Base-by-base conservation (phyloP, 371 early-diverging fungal genomes). In the Mortierella sp. region DNA sequence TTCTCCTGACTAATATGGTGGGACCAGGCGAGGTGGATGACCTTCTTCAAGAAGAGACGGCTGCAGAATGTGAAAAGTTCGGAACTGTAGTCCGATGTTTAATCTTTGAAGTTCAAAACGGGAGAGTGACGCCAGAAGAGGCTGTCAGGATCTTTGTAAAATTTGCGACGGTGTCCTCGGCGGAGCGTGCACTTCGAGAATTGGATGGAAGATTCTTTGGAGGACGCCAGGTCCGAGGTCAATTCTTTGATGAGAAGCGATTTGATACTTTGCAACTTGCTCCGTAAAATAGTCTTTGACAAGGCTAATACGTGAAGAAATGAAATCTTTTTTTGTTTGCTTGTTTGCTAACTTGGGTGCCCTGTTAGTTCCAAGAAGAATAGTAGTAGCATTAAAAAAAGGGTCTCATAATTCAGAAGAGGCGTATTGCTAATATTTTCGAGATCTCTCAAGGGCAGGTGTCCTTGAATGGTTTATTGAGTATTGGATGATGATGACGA, bases 201-300 rank as follows among this genome's bases (percentile, higher is more conserved):
- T 66, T 94, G 61, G 79, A 94, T 69, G 90, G 91, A 18, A 88
- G 95, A 5, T 93, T 84, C 67, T 94, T 94, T 86, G 95, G 91
- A 12, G 93, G 93, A 7, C 85, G 92, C 18, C 75, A 84, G 7
- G 89, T 94, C 5, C 65, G 82, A 6, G 93, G 92, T 0, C 75
- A 71, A n/a, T 87, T 83, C 56, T 92, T 81, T 80, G 89, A 90
- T 53, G 81, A 74, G 26, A 65, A 23, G 6, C 76, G 85, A 12
- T 92, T 90, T 75, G 87, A 87, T 46, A 60, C 65, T 14, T 70
- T 88, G 30, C 87, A 91, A 66, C 80, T 91, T 50, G 90, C 87
- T 1, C 90, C 92, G 46, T 79, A 51, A 67, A 44, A 23, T 56
- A 44, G 53, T n/a, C n/a, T n/a, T n/a, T n/a, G 48, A 16, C 26